Base-by-base conservation (phyloP, 78 protist genomes). In the Cavenderia fasciculata region DNA sequence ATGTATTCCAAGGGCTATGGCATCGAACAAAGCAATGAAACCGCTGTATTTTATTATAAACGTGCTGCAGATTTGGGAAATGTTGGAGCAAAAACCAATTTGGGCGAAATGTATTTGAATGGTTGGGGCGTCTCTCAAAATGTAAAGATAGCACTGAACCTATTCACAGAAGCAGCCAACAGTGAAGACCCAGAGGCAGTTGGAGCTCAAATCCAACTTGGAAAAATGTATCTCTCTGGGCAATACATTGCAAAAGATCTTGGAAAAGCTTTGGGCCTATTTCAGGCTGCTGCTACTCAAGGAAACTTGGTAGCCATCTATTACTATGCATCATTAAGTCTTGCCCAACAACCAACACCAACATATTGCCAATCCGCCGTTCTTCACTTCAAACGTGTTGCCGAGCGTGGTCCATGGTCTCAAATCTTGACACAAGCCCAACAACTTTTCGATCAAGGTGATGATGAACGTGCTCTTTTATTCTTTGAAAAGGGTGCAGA, bases 401-500 rank as follows among this genome's bases (percentile, higher is more conserved):
- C 91, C 2, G 96, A 95, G 66, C 47, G 74, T 5, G 97, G 96
- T n/a, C 56, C 54, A 27, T 87, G 92, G 95, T 47, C 85, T 4
- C 10, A 47, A 6, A 54, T 27, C 1, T 16, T 94, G 4, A 74
- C 59, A 21, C 47, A 66, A 1, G 97, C 97, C 14, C 74, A 74
- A 54, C 95, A 54, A 2, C 46, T 77, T 25, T 91, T 21, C n/a
- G 56, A 27, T 12, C 85, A 62, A n/a, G 96, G 95, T 41, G 92
- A 94, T 33, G 65, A 61, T 3, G 74, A 62, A 16, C 29, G 54
- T 47, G 38, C 97, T 41, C 54, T 92, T 18, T 25, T 74, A 14
- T 63, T 76, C 25, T 95, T 89, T 71, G 94, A 91, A 49, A 49
- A 68, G 46, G 92, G 85, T 18, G 95, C 96, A 11, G 97, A 94